These are phyloP conservation scores for Nakataea oryzae DNA, from an alignment of 2,329 filamentous ascomycete genomes.

Conservation along the genomic window DNA sequence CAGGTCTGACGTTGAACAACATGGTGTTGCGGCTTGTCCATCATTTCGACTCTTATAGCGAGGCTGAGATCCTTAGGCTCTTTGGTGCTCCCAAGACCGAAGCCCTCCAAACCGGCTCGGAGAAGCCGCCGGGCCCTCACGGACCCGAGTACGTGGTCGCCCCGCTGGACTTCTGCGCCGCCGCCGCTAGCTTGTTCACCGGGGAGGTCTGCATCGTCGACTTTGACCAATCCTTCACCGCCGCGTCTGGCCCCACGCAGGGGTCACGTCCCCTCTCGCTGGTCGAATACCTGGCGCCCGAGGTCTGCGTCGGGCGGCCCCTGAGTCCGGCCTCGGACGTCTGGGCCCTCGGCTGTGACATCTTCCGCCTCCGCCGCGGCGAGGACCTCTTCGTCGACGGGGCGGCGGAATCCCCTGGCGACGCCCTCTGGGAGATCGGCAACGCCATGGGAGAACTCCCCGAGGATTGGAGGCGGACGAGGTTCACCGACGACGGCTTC, in stretches of 20 bases:
- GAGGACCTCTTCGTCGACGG: constrained; percentile 9
- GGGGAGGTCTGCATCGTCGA: constrained; percentile 11
- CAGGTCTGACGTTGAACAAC: constrained; percentile 11
- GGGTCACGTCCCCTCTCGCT: not conserved
- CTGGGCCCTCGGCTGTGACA: constrained; percentile 11
- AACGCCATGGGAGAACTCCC: constrained; percentile 10
- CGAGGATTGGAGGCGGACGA: constrained; percentile 7
- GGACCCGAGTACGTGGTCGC: constrained; percentile 11
- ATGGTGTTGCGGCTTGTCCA: constrained; percentile 8
- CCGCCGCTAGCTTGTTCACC: constrained; percentile 7
- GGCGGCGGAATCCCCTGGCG: constrained; percentile 7
- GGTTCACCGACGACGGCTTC: constrained; percentile 9
- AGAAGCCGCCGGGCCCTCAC: constrained; percentile 8
- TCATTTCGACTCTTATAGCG: constrained; percentile 6
- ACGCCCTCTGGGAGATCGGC: constrained; percentile 8
- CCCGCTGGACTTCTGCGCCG: constrained; percentile 9
- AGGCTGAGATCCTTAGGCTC: constrained; percentile 4
- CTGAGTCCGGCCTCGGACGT: constrained; percentile 10
- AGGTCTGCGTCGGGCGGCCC: constrained; percentile 9
- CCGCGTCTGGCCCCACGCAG: constrained; percentile 3
- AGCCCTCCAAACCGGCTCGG: constrained; percentile 5
- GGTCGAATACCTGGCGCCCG: constrained; percentile 10
- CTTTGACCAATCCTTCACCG: constrained; percentile 13
- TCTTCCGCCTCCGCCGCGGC: constrained; percentile 10
- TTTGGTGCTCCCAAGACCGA: constrained; percentile 6